phyloP scores from a whole-genome alignment of 2,329 filamentous ascomycete genomes.

The Aspergillus fumigatiaffinis region DNA sequence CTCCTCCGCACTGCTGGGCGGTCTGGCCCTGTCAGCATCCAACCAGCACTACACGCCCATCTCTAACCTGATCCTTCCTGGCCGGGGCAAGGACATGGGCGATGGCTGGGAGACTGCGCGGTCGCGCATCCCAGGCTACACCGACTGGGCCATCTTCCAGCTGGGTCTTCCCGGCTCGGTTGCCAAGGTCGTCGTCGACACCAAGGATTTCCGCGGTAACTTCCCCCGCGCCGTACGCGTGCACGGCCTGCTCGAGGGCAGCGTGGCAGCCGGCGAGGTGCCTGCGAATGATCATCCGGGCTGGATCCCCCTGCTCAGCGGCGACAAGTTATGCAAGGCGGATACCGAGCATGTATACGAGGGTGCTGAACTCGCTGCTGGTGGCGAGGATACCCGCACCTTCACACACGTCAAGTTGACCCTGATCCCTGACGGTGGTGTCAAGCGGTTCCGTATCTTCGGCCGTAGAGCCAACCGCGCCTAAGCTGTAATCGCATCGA shows the following conservation, averaged over 20 bases:
- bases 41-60: slow-evolving; percentile 42
- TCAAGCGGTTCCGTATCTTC: slow-evolving; percentile 79
- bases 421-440: slow-evolving; percentile 89
- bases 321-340: slow-evolving; percentile 36
- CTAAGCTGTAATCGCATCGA: background rate
- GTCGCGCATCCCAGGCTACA: slow-evolving; percentile 36
- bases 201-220: slow-evolving; percentile 45
- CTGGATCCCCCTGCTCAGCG: slow-evolving; percentile 36
- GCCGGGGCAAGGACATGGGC: slow-evolving; percentile 43
- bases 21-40: slow-evolving; percentile 37
- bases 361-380: slow-evolving; percentile 48
- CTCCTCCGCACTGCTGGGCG: slow-evolving; percentile 39
- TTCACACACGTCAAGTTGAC: slow-evolving; percentile 86
- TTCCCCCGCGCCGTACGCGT: slow-evolving; percentile 40
- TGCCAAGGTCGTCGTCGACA: slow-evolving; percentile 39
- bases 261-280: slow-evolving; percentile 18
- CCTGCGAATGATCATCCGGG: slow-evolving; percentile 31
- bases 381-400: slow-evolving; percentile 61
- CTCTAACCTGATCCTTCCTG: slow-evolving; percentile 39
- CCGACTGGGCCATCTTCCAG: slow-evolving; percentile 41
- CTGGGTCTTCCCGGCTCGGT: slow-evolving; percentile 39
- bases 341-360: slow-evolving; percentile 42
- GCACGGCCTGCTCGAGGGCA: slow-evolving; percentile 28
- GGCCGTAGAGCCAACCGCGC: slow-evolving; percentile 49
- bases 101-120: slow-evolving; percentile 44